These are phyloP conservation scores for Akanthomyces muscarius DNA, from an alignment of 2,329 filamentous ascomycete species.

Conservation along the genomic window DNA sequence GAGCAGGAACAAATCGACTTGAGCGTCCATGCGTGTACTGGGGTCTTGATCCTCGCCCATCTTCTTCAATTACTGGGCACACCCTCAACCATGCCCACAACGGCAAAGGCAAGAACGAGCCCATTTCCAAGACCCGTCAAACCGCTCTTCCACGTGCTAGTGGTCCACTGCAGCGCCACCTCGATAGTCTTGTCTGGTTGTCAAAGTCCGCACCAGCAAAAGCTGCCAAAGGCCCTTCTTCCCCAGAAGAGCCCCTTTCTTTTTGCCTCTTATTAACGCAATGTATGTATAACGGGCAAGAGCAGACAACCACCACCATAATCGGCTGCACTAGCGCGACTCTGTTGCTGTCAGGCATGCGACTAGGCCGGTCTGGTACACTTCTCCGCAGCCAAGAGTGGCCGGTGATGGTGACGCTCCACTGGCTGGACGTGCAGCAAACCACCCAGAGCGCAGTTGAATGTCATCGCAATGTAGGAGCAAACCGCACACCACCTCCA, in stretches of 20 bases:
- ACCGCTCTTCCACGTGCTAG: slow-evolving; percentile 12
- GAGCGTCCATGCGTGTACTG: neutral
- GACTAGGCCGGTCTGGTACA: neutral
- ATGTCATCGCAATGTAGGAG: slow-evolving; percentile 9
- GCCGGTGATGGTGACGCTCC: neutral
- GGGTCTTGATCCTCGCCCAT: neutral
- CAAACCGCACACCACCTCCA: neutral
- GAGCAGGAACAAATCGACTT: no score
- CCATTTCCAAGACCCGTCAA: slow-evolving; percentile 9
- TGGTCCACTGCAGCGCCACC: slow-evolving; percentile 15
- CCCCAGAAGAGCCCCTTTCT: neutral
- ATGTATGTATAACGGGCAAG: neutral
- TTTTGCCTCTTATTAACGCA: neutral
- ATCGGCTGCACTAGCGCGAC: slow-evolving; percentile 1
- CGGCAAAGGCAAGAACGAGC: neutral
- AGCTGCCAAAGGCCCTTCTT: neutral
- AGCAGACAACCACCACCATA: neutral
- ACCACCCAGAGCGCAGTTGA: slow-evolving; percentile 7
- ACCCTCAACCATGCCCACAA: neutral
- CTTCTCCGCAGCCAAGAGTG: slow-evolving; percentile 5
- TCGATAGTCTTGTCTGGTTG: slow-evolving; percentile 13
- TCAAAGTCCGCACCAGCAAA: neutral
- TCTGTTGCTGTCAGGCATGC: slow-evolving; percentile 8
- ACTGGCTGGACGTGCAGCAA: neutral
- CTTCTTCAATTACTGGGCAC: neutral